phyloP scores from a whole-genome alignment of 1,284 basidiomycete species.

The Filobasidium uniguttulatum region DNA sequence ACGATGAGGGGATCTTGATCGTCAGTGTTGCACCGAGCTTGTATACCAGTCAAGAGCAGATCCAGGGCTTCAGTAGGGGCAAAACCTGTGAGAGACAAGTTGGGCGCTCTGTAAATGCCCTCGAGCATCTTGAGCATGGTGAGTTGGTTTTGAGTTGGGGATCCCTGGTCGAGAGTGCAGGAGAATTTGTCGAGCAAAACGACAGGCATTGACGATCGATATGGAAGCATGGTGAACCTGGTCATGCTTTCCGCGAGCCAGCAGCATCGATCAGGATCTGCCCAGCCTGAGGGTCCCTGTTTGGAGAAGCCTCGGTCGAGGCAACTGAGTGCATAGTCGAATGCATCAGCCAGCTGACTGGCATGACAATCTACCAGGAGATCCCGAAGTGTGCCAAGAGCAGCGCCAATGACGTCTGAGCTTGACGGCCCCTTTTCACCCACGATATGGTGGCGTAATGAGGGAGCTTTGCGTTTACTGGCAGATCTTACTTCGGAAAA shows the following conservation, averaged over 20 bases:
- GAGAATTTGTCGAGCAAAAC: slow-evolving; percentile 53
- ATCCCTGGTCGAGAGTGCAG: neutral
- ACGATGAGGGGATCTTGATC: slow-evolving; percentile 56
- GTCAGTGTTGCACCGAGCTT: slow-evolving; percentile 55
- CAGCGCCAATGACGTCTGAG: slow-evolving; percentile 58
- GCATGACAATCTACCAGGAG: slow-evolving; percentile 65
- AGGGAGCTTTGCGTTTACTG: slow-evolving; percentile 64
- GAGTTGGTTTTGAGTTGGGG: slow-evolving; percentile 42
- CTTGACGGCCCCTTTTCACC: slow-evolving; percentile 71
- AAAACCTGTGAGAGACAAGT: slow-evolving; percentile 71
- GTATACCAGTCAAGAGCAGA: slow-evolving; percentile 57
- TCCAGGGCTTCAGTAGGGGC: slow-evolving; percentile 80
- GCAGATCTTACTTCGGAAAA: slow-evolving; percentile 57
- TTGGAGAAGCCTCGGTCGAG: slow-evolving; percentile 39
- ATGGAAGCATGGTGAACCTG: slow-evolving; percentile 80
- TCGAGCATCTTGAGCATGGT: slow-evolving; percentile 70
- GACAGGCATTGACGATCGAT: slow-evolving; percentile 77
- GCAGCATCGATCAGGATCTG: slow-evolving; percentile 55
- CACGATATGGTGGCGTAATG: slow-evolving; percentile 71
- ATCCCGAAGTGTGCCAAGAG: slow-evolving; percentile 57
- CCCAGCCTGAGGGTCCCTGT: slow-evolving; percentile 46
- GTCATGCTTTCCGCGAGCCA: slow-evolving; percentile 67
- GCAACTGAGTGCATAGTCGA: slow-evolving; percentile 55
- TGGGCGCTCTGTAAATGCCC: slow-evolving; percentile 61
- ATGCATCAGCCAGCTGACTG: slow-evolving; percentile 52